These are phyloP conservation scores for Botryosphaeria agaves DNA, from an alignment of 2,329 filamentous ascomycete genomes.

Conservation along the genomic window DNA sequence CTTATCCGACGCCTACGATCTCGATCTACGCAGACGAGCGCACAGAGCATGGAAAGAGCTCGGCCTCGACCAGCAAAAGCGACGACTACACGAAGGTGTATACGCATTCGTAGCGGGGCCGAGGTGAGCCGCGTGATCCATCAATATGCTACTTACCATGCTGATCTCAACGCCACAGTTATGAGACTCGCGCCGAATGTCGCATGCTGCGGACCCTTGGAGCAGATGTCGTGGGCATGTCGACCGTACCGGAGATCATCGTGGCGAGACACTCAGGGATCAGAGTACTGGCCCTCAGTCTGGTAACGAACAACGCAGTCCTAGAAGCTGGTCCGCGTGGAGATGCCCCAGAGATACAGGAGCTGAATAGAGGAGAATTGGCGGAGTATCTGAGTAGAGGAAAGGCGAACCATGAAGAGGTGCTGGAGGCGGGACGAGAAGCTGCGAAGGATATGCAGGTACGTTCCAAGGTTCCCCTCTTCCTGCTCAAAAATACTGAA, in stretches of 20 bases:
- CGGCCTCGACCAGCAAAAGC: conserved; percentile 23
- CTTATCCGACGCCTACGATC: conserved; percentile 48
- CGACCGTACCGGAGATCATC: conserved; percentile 50
- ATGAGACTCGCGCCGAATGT: conserved; percentile 49
- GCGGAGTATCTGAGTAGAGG: conserved; percentile 38
- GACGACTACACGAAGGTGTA: conserved; percentile 44
- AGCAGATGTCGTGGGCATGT: conserved; percentile 56
- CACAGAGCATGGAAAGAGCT: conserved; percentile 40
- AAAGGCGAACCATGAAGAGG: conserved; percentile 47
- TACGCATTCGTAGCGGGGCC: conserved; percentile 49
- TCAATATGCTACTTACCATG: too few relatives aligned
- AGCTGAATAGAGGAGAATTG: conserved; percentile 31
- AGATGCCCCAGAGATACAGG: conserved; percentile 36
- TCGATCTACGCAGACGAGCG: conserved; percentile 38
- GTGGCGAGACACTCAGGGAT: conserved; percentile 47
- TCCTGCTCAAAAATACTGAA: not conserved
- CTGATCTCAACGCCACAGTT: too few relatives aligned
- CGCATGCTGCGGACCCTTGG: conserved; percentile 42
- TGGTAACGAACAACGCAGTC: conserved; percentile 49
- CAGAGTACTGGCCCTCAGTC: conserved; percentile 43
- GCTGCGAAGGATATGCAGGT: conserved; percentile 48
- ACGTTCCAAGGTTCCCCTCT: conserved; percentile 3
- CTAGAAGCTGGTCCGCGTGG: conserved; percentile 40
- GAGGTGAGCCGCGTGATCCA: conserved; percentile 27
- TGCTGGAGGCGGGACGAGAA: conserved; percentile 40